Percentiles rank a stretch among this genome's conserved stretches.
Conservation (phyloP, 768 basidiomycete species). For the Tulasnella sp. region DNA sequence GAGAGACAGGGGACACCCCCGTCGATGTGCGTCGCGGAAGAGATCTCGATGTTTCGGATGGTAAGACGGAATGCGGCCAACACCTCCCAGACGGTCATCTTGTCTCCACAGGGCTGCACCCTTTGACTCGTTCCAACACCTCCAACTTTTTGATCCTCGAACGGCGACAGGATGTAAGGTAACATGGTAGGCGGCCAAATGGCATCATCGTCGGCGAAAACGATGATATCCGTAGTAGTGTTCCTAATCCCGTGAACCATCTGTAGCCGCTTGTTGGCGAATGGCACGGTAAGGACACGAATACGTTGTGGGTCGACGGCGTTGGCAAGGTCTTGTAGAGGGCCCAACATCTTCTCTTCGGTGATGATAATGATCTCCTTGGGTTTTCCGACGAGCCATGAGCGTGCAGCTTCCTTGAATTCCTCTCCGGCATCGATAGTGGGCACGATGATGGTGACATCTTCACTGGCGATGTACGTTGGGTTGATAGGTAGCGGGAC, state of each 20-base stretch:
- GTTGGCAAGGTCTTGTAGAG: constrained; percentile 80
- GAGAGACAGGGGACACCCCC: constrained; percentile 87
- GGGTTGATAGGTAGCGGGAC: constrained; percentile 83
- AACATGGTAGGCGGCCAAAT: constrained; percentile 90
- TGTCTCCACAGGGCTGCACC: constrained; percentile 64
- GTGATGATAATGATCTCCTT: constrained; percentile 70
- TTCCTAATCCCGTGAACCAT: constrained; percentile 91
- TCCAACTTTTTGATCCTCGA: constrained; percentile 88
- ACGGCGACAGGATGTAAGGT: constrained; percentile 82
- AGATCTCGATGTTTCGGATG: constrained; percentile 89
- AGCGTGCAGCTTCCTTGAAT: constrained; percentile 85
- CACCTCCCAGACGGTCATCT: constrained; percentile 91
- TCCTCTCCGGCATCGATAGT: constrained; percentile 95
- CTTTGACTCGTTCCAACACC: constrained; percentile 87
- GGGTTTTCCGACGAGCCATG: constrained; percentile 85
- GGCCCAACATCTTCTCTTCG: constrained; percentile 83
- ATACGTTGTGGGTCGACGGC: constrained; percentile 76
- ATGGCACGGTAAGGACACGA: constrained; percentile 80
- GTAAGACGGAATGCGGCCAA: constrained; percentile 86
- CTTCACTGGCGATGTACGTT: constrained; percentile 79
- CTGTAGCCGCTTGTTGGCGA: constrained; percentile 87
- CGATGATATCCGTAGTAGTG: constrained; percentile 84
- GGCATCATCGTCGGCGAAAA: constrained; percentile 91
- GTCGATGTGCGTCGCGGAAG: constrained; percentile 82
- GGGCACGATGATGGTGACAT: constrained; percentile 93